Evolutionary conservation across 768 basidiomycete genomes (phyloP).

Genomic region (Leucosporidium scottii): DNA sequence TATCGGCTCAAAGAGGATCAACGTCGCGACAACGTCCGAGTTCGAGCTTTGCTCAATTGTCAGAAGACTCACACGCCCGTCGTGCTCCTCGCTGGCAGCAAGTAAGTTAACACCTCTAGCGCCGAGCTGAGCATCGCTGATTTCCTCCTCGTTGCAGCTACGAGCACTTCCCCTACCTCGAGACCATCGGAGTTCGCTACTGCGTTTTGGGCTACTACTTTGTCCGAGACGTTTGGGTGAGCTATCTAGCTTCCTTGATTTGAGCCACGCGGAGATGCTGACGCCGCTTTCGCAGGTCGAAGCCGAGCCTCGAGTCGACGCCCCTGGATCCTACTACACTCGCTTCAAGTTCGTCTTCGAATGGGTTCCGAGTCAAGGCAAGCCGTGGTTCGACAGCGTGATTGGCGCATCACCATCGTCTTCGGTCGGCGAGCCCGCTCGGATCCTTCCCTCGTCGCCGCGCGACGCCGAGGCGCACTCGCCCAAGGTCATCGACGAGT

Average conservation of each 20-base stretch:
- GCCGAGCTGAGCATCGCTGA: no score
- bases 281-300: constrained; percentile 10
- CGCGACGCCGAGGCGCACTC: neutral
- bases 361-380: constrained; percentile 26
- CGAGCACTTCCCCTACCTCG: constrained; percentile 10
- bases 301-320: constrained; percentile 7
- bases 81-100: constrained; percentile 19
- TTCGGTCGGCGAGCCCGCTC: neutral
- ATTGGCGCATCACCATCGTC: constrained; percentile 5
- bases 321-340: neutral
- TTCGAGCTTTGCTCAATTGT: constrained; percentile 28
- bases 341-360: constrained; percentile 26
- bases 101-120: neutral
- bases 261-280: neutral
- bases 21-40: constrained; percentile 2
- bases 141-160: no score
- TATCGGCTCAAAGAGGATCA: constrained; percentile 14
- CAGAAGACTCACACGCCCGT: constrained; percentile 11
- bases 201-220: constrained; percentile 21
- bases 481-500: neutral
- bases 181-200: neutral
- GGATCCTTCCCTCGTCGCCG: neutral
- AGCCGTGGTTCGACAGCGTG: constrained; percentile 20
- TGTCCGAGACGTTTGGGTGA: constrained; percentile 21
- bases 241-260: neutral